Conservation (phyloP, 1,139 yeast genomes). For the Scheffersomyces illinoinensis region DNA sequence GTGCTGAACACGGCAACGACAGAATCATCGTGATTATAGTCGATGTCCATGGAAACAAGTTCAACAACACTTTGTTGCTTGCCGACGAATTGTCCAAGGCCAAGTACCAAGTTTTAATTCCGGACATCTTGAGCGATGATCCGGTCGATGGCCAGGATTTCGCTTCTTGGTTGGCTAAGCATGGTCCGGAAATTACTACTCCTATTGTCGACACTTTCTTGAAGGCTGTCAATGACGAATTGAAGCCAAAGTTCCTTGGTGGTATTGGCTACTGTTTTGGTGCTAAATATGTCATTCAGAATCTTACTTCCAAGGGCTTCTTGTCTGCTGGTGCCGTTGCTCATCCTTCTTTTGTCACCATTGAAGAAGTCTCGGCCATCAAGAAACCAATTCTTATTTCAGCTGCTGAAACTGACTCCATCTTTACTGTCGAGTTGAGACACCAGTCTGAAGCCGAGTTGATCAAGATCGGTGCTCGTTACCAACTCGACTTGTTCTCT, state of each 20-base stretch:
- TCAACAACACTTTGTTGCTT: constrained; percentile 55
- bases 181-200: constrained; percentile 47
- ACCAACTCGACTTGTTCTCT: constrained; percentile 59
- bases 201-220: constrained; percentile 46
- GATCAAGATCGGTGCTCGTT: constrained; percentile 38
- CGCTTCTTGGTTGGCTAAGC: constrained; percentile 56
- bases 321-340: constrained; percentile 69
- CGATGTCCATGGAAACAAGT: constrained; percentile 66
- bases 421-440: constrained; percentile 66
- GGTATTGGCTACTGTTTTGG: constrained; percentile 86
- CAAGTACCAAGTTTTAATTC: constrained; percentile 66
- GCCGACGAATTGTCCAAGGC: constrained; percentile 69
- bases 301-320: constrained; percentile 48
- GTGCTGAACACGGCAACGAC: constrained; percentile 42
- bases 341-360: constrained; percentile 73
- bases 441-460: constrained; percentile 59
- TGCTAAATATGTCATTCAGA: constrained; percentile 64
- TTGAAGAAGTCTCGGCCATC: constrained; percentile 62
- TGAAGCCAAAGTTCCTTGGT: constrained; percentile 53
- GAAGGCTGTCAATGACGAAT: constrained; percentile 38
- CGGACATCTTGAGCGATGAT: constrained; percentile 71
- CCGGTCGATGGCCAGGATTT: constrained; percentile 31
- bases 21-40: constrained; percentile 61
- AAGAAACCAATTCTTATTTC: constrained; percentile 63
- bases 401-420: constrained; percentile 68